Base-by-base conservation (phyloP, 192 early-diverging fungal genomes). In the Cladochytrium replicatum region DNA sequence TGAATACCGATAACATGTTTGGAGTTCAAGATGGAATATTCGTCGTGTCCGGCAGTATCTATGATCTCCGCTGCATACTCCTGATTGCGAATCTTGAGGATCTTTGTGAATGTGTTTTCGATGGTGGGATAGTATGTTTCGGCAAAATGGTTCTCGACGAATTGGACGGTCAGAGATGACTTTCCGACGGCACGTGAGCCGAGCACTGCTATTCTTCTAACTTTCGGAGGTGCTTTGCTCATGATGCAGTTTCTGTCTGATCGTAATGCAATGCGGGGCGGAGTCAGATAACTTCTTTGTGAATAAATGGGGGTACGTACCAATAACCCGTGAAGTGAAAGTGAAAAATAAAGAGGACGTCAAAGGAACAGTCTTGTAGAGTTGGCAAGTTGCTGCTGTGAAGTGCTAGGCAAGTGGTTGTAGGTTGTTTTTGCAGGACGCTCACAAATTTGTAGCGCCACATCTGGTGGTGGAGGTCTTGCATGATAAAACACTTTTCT, bases 31-130 rank as follows among this genome's bases (percentile, higher is more conserved):
- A 94, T 83, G 29, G 95, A 93, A 43, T 82, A 89, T 67, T 98
- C 95, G 65, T 98, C 60, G 76, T 94, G 91, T 44, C 95, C 95
- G 5, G 95, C 89, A 6, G 95, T 96, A 60, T 98, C 95, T 53
- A 90, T 85, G 41, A 96, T 94, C 49, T 87, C 88, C 27, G 84
- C 74, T 29, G 75, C 77, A 48, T 91, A 93, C 60, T 95, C 90
- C 58, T 87, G 78, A 34, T 60, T 81, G 58, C 71, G 69, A 48
- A 86, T 80, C 41, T 78, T 78, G 46, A 98, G 80, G 48, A 80
- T 80, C 65, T 93, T 94, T 15, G 73, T 88, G 62, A 90, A 84
- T 21, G 86, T 87, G 56, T 85, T 89, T 63, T 88, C 91, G 50
- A 98, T 92, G 15, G 95, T 98, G 15, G 95, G 95, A 53, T 91